Base-by-base conservation (phyloP, 352 stramenopile species). In the Globisporangium takayamanum region DNA sequence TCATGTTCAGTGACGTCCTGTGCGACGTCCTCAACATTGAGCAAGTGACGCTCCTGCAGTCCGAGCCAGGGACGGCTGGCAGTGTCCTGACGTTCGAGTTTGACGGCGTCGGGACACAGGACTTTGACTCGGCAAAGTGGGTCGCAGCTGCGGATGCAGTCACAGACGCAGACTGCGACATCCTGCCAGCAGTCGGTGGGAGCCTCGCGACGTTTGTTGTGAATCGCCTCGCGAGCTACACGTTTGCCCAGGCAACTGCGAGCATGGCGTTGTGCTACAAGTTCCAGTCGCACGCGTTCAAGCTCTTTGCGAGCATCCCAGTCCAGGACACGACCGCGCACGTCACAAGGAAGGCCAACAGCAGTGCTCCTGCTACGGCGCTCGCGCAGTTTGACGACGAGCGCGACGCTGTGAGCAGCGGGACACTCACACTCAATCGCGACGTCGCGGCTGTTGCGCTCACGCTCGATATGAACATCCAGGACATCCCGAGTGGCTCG, bases 41-140 rank as follows among this genome's bases (percentile, higher is more conserved):
- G 1, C 50, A 76, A 10, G 66, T 81, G 2, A 42, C 70, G 5
- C 39, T 89, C 18, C 22, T 84, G 15, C 57, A 65, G 2, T 60
- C 64, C 5, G 61, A 70, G 2, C 50, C 76, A 3, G 72, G 70
- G 10, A 70, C 53, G 3, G 53, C 63, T 0, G 80, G 74, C 7
- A 77, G 61, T 11, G 66, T 70, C 15, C 75, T 89, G 66, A 79
- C 62, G 6, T 88, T 89, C 47, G 60, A 78, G 55, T 87, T 88
- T 46, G 58, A 74, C n/a, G 78, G 80, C 0, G 55, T 81, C 26
- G 77, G 80, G 0, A 59, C 76, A 20, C 70, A 87, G 51, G 80
- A 89, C 51, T 87, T 89, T 48, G 80, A 89, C 36, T 20, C 60
- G 0, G 76, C 61, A 0, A 89, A 89, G 52, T 89, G 80, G 80